phyloP scores from a whole-genome alignment of 805 yeast genomes.

The Yarrowia sp. region DNA sequence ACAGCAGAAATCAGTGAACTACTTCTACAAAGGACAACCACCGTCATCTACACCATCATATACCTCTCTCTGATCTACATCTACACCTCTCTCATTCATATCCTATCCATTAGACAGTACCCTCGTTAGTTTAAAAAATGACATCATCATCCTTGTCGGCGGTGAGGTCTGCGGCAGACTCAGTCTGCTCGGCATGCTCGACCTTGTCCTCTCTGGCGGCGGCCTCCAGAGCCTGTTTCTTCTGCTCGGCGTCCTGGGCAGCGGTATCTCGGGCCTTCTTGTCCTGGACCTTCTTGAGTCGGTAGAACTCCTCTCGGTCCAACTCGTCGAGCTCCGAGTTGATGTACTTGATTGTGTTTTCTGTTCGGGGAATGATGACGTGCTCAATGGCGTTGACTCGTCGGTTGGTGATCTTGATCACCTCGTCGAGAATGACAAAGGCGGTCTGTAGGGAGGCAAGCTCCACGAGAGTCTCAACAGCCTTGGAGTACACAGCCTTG shows the following conservation, averaged over 20 bases:
- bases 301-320: constrained; percentile 97
- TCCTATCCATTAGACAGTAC: constrained; percentile 26
- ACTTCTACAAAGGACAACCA: too few relatives aligned
- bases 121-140: constrained; percentile 48
- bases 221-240: constrained; percentile 39
- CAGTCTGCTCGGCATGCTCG: constrained; percentile 5
- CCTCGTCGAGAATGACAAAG: constrained; percentile 94
- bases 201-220: constrained; percentile 16
- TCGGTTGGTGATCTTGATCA: constrained; percentile 95
- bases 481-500: constrained; percentile 88
- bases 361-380: constrained; percentile 96
- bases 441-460: constrained; percentile 97
- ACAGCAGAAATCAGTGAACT: too few relatives aligned
- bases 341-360: constrained; percentile 89
- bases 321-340: constrained; percentile 96
- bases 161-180: constrained; percentile 44
- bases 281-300: constrained; percentile 95
- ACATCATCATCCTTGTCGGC: constrained; percentile 53
- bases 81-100: not conserved
- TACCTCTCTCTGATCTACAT: too few relatives aligned
- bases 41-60: too few relatives aligned
- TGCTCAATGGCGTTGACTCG: constrained; percentile 99
- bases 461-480: constrained; percentile 96
- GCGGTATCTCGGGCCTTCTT: constrained; percentile 86
- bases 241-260: constrained; percentile 57